These are phyloP conservation scores for Pelargonium myrrhifolium DNA, from an alignment of 441 rosid genomes.

Conservation along the genomic window DNA sequence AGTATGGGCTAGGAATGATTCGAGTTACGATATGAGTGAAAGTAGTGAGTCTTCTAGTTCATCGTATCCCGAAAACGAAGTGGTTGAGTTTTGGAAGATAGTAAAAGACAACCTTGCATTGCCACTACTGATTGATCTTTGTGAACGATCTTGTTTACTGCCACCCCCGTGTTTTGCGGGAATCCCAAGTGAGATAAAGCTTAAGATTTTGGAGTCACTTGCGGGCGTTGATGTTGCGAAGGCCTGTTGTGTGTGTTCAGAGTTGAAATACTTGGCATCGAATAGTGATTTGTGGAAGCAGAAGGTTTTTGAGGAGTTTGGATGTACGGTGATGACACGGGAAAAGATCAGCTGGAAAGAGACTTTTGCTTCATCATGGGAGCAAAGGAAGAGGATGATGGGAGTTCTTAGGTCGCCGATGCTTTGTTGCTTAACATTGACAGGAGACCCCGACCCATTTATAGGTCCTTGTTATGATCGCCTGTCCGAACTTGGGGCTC, in stretches of 20 bases:
- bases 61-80: conserved; percentile 24
- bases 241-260: conserved; percentile 44
- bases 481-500: conserved; percentile 21
- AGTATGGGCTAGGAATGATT: conserved; percentile 27
- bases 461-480: conserved; percentile 25
- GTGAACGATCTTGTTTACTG: conserved; percentile 38
- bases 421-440: conserved; percentile 2
- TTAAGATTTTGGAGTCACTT: conserved; percentile 50
- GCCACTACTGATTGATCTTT: conserved; percentile 53
- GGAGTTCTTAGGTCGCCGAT: neutral
- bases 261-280: conserved; percentile 43
- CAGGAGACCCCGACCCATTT: conserved; percentile 25
- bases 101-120: conserved; percentile 60
- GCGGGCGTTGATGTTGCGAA: conserved; percentile 43
- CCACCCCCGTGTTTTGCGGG: conserved; percentile 50
- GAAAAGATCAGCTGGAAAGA: conserved; percentile 36
- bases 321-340: neutral
- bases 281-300: conserved; percentile 57
- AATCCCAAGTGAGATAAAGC: conserved; percentile 55
- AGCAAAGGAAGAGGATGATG: conserved; percentile 18
- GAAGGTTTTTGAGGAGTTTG: conserved; percentile 42
- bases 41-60: conserved; percentile 17
- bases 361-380: conserved; percentile 30
- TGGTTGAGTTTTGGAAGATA: conserved; percentile 60
- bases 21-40: conserved; percentile 13